Percentiles rank a stretch among this genome's conserved stretches.
Conservation (phyloP, 768 basidiomycete genomes). For the Agaricus blazei region DNA sequence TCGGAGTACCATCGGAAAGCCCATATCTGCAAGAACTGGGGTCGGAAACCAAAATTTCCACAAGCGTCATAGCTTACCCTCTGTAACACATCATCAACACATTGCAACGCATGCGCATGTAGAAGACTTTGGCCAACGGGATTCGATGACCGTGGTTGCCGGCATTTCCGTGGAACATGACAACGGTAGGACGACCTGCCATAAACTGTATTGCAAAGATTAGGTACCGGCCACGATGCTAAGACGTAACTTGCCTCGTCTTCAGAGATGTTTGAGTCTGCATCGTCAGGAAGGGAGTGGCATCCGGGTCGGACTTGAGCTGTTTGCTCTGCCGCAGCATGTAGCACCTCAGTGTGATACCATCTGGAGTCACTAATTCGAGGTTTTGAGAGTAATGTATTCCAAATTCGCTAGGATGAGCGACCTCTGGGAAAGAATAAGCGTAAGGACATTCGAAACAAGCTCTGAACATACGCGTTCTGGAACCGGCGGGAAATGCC, state of each 20-base stretch:
- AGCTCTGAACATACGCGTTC: slow-evolving; percentile 47
- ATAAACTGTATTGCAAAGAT: slow-evolving; percentile 28
- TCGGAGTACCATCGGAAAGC: slow-evolving; percentile 78
- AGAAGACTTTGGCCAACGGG: slow-evolving; percentile 83
- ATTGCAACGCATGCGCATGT: slow-evolving; percentile 80
- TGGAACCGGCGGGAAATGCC: slow-evolving; percentile 71
- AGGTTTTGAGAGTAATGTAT: slow-evolving; percentile 69
- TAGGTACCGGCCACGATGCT: too few species aligned
- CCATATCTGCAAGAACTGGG: slow-evolving; percentile 60
- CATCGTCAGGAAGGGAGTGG: slow-evolving; percentile 20
- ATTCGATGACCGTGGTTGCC: slow-evolving; percentile 88
- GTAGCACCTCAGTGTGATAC: slow-evolving; percentile 69
- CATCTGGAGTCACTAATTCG: slow-evolving; percentile 66
- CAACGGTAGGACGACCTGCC: slow-evolving; percentile 67
- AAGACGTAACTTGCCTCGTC: slow-evolving; percentile 46
- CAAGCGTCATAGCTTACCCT: slow-evolving; percentile 51
- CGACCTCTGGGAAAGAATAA: slow-evolving; percentile 48
- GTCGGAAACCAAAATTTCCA: neutral
- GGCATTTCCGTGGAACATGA: slow-evolving; percentile 93
- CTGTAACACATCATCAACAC: slow-evolving; percentile 93
- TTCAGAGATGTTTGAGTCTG: slow-evolving; percentile 38
- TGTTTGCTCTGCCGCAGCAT: slow-evolving; percentile 61
- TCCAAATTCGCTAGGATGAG: slow-evolving; percentile 61
- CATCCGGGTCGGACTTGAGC: slow-evolving; percentile 32
- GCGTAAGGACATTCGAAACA: neutral